phyloP scores from a whole-genome alignment of 331 rosid species.

The Phaseolus coccineus region DNA sequence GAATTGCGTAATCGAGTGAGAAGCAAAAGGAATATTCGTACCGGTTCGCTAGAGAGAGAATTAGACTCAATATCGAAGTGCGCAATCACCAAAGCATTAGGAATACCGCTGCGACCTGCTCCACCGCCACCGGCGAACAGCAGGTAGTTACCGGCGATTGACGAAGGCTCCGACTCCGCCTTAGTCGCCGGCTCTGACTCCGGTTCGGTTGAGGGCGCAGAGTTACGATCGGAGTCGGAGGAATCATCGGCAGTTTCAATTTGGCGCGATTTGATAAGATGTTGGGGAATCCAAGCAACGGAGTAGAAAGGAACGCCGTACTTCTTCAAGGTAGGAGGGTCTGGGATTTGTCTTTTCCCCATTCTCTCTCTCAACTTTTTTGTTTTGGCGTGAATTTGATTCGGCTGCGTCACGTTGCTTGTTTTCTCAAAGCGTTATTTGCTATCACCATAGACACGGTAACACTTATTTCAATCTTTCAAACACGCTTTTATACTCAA shows the following conservation, averaged over 20 bases:
- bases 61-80: slow-evolving; percentile 61
- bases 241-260: slow-evolving; percentile 46
- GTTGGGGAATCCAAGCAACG: slow-evolving; percentile 68
- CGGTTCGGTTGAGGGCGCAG: slow-evolving; percentile 10
- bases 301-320: slow-evolving; percentile 88
- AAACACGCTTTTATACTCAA: too few species aligned
- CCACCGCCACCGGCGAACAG: slow-evolving; percentile 94
- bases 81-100: slow-evolving; percentile 68
- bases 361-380: slow-evolving; percentile 14
- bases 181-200: neutral
- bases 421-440: neutral
- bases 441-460: neutral
- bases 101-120: slow-evolving; percentile 84
- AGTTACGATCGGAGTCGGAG: slow-evolving; percentile 42
- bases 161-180: neutral
- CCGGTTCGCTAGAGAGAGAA: slow-evolving; percentile 72
- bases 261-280: slow-evolving; percentile 44
- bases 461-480: neutral
- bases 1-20: slow-evolving; percentile 5
- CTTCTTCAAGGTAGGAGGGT: slow-evolving; percentile 64
- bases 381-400: neutral
- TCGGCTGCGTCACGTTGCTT: slow-evolving; percentile 2
- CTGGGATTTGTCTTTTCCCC: slow-evolving; percentile 38
- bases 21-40: slow-evolving; percentile 38
- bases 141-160: slow-evolving; percentile 46